Evolutionary conservation across 2,329 filamentous ascomycete species (phyloP), one percentile per base, ranked within the genome.

Genomic region (Parafenestella ontariensis): DNA sequence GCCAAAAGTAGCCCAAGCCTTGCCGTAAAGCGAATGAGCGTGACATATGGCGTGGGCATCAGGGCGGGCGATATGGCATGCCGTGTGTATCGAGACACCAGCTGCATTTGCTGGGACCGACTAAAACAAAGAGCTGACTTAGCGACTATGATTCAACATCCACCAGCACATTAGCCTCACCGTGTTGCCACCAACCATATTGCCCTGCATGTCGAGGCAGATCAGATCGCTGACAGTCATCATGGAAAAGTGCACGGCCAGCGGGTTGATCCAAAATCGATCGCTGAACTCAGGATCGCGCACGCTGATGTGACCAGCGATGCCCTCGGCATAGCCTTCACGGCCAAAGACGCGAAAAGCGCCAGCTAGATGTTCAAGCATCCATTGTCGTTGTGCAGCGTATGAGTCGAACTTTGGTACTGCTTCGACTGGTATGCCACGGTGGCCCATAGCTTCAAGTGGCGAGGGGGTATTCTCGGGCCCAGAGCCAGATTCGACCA

Each of bases 51-150:
- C 85, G 60, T 85, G 79, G 40, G 86, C 82, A 67, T 88, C 81
- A 9, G 82, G 82, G 17, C 87, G 77, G 3, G 84, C 84, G 72
- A 84, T 85, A 75, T 88, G 83, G 13, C 89, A 77, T 37, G 85
- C 86, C 5, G 81, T 81, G 74, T 90, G 87, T 65, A 90, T 90
- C 56, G 84, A 76, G 68, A 87, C 89, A 5, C 87, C 87, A n/a
- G n/a, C n/a, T n/a, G n/a, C n/a, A n/a, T n/a, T n/a, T n/a, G n/a
- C n/a, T n/a, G n/a, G n/a, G n/a, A n/a, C n/a, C n/a, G n/a, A n/a
- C n/a, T n/a, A n/a, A n/a, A n/a, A n/a, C n/a, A n/a, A n/a, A n/a
- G n/a, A n/a, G n/a, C n/a, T n/a, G n/a, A n/a, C n/a, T n/a, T n/a
- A n/a, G n/a, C n/a, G n/a, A n/a, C n/a, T n/a, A n/a, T n/a, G n/a